Evolutionary conservation across 352 stramenopile genomes (phyloP).

Genomic region (Pythium rishiriense): DNA sequence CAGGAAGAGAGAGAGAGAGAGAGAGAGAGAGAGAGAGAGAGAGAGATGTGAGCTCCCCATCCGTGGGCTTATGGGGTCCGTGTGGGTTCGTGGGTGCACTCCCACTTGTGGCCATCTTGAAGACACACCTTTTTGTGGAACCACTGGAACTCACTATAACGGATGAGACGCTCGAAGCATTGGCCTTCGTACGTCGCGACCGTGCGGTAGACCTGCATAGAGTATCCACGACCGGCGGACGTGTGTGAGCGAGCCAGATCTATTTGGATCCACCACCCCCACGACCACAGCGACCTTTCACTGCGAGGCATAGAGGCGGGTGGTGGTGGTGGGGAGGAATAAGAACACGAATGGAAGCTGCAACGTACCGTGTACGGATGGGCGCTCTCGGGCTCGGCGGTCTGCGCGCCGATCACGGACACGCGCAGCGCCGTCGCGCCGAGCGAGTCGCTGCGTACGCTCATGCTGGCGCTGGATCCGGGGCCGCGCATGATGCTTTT

Average conservation of each 20-base stretch:
- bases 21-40: too few relatives aligned
- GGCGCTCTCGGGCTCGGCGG: constrained; percentile 30
- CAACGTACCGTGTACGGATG: constrained; percentile 55
- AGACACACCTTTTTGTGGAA: constrained; percentile 40
- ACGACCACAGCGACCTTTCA: too few relatives aligned
- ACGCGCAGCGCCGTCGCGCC: constrained; percentile 39
- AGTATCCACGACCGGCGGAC: not conserved
- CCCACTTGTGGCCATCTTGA: too few relatives aligned
- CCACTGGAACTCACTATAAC: constrained; percentile 57
- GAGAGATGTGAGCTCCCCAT: not conserved
- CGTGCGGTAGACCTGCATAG: constrained; percentile 60
- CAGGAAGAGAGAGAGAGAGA: not conserved
- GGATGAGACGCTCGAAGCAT: constrained; percentile 70
- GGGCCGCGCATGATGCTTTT: not conserved
- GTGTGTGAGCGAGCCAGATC: too few relatives aligned
- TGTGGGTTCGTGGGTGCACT: not conserved
- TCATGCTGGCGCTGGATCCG: not conserved
- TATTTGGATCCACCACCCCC: too few relatives aligned
- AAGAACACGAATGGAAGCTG: not conserved
- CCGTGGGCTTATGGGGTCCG: not conserved
- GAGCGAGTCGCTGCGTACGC: constrained; percentile 1
- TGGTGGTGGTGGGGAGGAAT: too few relatives aligned
- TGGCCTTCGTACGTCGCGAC: constrained; percentile 61
- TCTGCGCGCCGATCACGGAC: constrained; percentile 71
- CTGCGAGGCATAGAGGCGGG: too few relatives aligned